Percentiles rank a stretch among this genome's conserved stretches.
phyloP scores from a whole-genome alignment of 371 early-diverging fungal genomes.

The Circinella minor region DNA sequence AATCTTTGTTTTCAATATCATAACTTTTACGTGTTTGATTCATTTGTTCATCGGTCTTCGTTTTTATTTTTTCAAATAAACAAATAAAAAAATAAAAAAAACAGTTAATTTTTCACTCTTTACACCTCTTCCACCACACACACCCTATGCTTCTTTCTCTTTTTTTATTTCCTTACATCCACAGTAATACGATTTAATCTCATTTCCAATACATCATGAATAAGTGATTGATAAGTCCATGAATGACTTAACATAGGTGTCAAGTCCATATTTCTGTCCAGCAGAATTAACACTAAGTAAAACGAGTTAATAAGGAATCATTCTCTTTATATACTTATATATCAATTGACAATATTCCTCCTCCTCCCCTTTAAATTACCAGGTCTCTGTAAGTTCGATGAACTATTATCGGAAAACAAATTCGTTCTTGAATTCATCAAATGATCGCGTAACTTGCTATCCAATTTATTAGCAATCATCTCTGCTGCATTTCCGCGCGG shows the following conservation, averaged over 20 bases:
- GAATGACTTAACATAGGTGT: slow-evolving; percentile 95
- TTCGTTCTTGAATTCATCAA: slow-evolving; percentile 82
- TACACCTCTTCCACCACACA: background rate
- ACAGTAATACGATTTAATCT: slow-evolving; percentile 85
- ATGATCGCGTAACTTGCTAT: slow-evolving; percentile 89
- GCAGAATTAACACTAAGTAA: slow-evolving; percentile 78
- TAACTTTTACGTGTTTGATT: slow-evolving; percentile 78
- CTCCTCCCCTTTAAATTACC: slow-evolving; percentile 17
- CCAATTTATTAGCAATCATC: slow-evolving; percentile 89
- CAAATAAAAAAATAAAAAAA: background rate
- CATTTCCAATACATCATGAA: slow-evolving; percentile 96
- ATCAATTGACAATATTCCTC: too few species aligned
- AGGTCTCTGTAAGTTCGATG: slow-evolving; percentile 57
- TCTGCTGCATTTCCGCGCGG: slow-evolving; percentile 94
- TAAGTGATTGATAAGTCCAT: slow-evolving; percentile 97
- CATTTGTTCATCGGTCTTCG: slow-evolving; percentile 68
- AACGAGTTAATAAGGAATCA: too few species aligned
- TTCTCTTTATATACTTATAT: too few species aligned
- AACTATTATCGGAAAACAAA: slow-evolving; percentile 69
- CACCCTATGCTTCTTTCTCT: background rate
- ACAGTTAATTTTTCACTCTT: background rate
- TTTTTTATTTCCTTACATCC: slow-evolving; percentile 21
- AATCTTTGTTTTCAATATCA: slow-evolving; percentile 91
- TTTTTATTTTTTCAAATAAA: background rate
- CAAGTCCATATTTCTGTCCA: slow-evolving; percentile 97